Percentiles rank a stretch among this genome's conserved stretches.
Evolutionary conservation across 1,139 yeast species (phyloP).

Genomic region (Saccharomyces hybrid): DNA sequence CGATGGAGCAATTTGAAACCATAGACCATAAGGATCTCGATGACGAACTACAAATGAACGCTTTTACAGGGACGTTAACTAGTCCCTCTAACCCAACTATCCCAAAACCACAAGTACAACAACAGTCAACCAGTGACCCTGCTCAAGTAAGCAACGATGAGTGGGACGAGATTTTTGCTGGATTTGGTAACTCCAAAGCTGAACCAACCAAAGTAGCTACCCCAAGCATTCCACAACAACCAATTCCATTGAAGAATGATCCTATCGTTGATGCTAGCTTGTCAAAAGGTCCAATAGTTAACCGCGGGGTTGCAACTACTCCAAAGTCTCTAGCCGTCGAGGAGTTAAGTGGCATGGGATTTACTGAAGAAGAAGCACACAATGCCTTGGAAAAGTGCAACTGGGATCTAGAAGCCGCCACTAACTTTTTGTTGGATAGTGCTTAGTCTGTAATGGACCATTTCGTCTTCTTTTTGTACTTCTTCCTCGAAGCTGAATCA

Average conservation of each 20-base stretch:
- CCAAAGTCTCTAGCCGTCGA: conserved; percentile 48
- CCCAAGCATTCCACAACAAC: conserved; percentile 8
- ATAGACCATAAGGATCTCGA: conserved; percentile 25
- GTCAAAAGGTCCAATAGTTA: conserved; percentile 13
- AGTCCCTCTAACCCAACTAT: conserved; percentile 4
- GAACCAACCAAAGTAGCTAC: conserved; percentile 3
- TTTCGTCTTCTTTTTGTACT: neutral
- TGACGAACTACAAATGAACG: conserved; percentile 29
- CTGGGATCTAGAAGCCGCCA: conserved; percentile 78
- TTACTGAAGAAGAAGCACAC: conserved; percentile 54
- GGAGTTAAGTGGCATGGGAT: conserved; percentile 88
- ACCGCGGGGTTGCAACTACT: conserved; percentile 35
- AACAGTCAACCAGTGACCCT: conserved; percentile 1
- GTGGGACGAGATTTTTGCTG: conserved; percentile 93
- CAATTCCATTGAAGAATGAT: conserved; percentile 6
- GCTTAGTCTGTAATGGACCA: conserved; percentile 30
- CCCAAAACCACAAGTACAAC: conserved; percentile 6
- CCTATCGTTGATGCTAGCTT: conserved; percentile 3
- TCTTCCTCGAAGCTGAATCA: neutral
- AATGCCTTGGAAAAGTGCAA: conserved; percentile 61
- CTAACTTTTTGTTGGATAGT: conserved; percentile 71
- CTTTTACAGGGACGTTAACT: conserved; percentile 35
- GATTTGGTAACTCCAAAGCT: conserved; percentile 51
- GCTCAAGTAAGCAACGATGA: conserved; percentile 49
- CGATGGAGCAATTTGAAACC: conserved; percentile 24